Evolutionary conservation across 495 filamentous ascomycete genomes (phyloP).

Genomic region (Penicillium coprophilum): DNA sequence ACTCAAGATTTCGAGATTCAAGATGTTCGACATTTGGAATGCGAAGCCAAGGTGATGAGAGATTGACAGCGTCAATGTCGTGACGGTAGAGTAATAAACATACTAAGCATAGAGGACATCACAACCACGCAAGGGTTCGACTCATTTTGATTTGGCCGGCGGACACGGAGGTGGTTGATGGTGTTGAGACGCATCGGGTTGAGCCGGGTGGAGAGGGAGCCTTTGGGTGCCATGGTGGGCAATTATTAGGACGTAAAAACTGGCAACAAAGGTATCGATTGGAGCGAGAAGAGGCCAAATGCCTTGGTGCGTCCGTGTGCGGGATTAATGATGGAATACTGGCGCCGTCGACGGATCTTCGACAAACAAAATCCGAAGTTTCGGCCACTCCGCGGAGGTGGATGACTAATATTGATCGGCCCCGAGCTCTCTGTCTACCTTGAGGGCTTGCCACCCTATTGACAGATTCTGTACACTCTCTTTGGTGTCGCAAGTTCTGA

Average conservation of each 20-base stretch:
- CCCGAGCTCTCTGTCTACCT: not conserved
- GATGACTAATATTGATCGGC: conserved; percentile 34
- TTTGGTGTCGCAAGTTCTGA: not conserved
- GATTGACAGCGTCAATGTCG: not conserved
- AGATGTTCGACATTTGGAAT: not conserved
- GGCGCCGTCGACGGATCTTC: conserved; percentile 17
- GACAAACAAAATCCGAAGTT: conserved; percentile 31
- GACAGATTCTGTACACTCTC: not conserved
- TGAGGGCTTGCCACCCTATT: conserved; percentile 8
- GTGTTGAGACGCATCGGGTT: conserved; percentile 82
- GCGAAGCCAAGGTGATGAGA: not conserved
- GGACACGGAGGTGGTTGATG: conserved; percentile 78
- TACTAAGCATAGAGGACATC: conserved; percentile 92
- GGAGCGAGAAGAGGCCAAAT: conserved; percentile 10
- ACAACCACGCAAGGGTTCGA: conserved; percentile 76
- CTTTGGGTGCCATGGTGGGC: conserved; percentile 52
- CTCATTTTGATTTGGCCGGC: conserved; percentile 72
- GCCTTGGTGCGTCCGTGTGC: conserved; percentile 19
- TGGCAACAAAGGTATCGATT: conserved; percentile 28
- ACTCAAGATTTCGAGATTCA: not conserved
- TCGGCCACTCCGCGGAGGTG: conserved; percentile 41
- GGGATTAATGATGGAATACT: conserved; percentile 14
- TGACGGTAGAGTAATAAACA: conserved; percentile 26
- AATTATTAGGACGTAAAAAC: conserved; percentile 27
- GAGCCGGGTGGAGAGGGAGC: conserved; percentile 43